Base-by-base conservation (phyloP, 83 land plant genomes). In the Picea abies region DNA sequence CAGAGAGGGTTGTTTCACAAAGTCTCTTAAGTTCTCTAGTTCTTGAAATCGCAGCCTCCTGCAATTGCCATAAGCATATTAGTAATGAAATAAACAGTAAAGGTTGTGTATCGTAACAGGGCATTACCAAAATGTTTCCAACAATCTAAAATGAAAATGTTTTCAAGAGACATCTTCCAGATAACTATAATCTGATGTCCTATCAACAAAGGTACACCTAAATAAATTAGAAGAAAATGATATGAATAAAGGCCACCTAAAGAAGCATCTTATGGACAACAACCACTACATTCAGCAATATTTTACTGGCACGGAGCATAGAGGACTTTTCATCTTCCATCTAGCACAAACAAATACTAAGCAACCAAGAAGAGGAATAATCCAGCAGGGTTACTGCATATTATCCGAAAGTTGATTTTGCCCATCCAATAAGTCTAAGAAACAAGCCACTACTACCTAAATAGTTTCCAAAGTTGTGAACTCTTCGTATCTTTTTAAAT, bases 11-110 rank as follows among this genome's bases (percentile, higher is more conserved):
- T 49, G 82, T 82, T 81, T 93, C 95, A 66, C 89, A 90, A 0
- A 93, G 83, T 62, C 83, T 91, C 85, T 93, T 93, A 64, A 90
- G 85, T 81, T 91, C 91, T 84, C 84, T 87, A 20, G 91, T 91
- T 87, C 86, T 87, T 37, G 65, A 14, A 26, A 91, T 63, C 7
- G 90, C 89, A 12, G 91, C 88, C 87, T 93, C 95, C 93, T 91
- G 90, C 52, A 83, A 73, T 22, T 60, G 26, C 35, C 47, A 56
- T 9, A 26, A 78, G 5, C 62, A 78, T 15, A 78, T 58, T 56
- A 58, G 6, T 4, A 78, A 58, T 26, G 32, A 37, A 20, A 58
- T 16, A 58, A 78, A 52, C 22, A 9, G 69, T n/a, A 58, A 32
- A 26, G 56, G 12, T 47, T 60, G 16, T 66, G 69, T 78, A 58